A percentile compares a stretch with the other conserved stretches of the same genome.
Conservation (phyloP, 441 rosid genomes). For the Hura crepitans region DNA sequence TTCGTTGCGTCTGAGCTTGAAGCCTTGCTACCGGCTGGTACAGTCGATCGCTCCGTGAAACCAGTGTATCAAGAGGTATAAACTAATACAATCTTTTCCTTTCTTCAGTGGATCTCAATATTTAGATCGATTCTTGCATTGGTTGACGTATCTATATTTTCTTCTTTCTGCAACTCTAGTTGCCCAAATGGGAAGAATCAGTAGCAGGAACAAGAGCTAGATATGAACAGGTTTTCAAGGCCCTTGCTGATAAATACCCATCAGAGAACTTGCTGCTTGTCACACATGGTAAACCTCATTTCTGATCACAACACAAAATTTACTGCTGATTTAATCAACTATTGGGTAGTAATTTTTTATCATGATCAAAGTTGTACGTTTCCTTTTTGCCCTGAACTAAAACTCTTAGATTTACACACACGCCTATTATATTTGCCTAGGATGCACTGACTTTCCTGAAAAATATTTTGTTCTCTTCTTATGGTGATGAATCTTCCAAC, state of each 20-base stretch:
- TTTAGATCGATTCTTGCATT: constrained; percentile 5
- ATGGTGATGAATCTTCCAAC: constrained; percentile 3
- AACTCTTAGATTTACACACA: too few relatives aligned
- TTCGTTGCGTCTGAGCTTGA: constrained; percentile 58
- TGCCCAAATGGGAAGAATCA: constrained; percentile 80
- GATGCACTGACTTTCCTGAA: background rate
- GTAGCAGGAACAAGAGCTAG: constrained; percentile 47
- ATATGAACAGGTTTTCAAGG: constrained; percentile 49
- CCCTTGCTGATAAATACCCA: constrained; percentile 80
- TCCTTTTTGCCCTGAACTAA: too few relatives aligned
- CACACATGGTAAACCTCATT: constrained; percentile 62
- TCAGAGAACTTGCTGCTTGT: constrained; percentile 78
- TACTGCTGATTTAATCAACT: background rate
- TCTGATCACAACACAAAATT: background rate
- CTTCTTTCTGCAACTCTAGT: constrained; percentile 32
- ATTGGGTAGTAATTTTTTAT: background rate
- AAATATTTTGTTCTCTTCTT: background rate
- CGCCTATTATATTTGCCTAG: background rate
- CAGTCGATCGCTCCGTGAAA: constrained; percentile 53
- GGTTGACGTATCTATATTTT: constrained; percentile 2
- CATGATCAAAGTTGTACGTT: background rate
- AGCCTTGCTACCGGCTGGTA: constrained; percentile 61
- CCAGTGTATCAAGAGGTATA: constrained; percentile 59
- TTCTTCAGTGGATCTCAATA: background rate
- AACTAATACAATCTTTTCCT: background rate